phyloP scores from a whole-genome alignment of 108 stramenopile species.

The Bacterosira constricta region DNA sequence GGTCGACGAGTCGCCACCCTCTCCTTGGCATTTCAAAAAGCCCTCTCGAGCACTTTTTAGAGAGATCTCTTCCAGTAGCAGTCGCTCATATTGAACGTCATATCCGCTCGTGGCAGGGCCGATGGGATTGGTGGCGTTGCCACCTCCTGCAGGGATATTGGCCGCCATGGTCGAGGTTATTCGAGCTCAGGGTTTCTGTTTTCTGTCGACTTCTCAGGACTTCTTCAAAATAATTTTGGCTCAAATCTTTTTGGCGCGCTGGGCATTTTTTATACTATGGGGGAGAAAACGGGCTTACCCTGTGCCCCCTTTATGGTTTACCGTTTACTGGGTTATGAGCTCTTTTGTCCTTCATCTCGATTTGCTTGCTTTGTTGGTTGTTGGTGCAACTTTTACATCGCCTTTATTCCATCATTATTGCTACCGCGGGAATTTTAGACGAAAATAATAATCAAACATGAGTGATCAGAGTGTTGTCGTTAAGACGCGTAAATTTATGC shows the following conservation, averaged over 20 bases:
- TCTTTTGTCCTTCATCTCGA: not conserved
- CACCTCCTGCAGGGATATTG: not conserved
- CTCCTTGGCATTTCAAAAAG: not conserved
- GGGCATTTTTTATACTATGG: too few species aligned
- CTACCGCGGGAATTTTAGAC: not conserved
- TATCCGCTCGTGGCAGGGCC: slow-evolving; percentile 28
- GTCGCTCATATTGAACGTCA: slow-evolving; percentile 29
- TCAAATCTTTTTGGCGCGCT: too few species aligned
- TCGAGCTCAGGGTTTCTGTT: not conserved
- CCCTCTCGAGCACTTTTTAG: slow-evolving; percentile 7
- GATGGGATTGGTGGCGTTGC: not conserved
- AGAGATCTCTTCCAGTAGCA: slow-evolving; percentile 29
- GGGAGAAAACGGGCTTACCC: too few species aligned
- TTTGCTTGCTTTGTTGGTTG: too few species aligned
- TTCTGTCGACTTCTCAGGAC: too few species aligned
- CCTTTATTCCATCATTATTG: not conserved
- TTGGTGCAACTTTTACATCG: not conserved
- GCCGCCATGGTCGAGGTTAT: not conserved
- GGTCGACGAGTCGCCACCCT: not conserved
- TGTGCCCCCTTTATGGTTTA: too few species aligned
- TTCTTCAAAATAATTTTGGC: too few species aligned
- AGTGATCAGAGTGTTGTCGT: slow-evolving; percentile 87
- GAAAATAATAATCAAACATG: slow-evolving; percentile 40
- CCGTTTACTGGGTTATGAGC: too few species aligned
- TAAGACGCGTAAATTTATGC: slow-evolving; percentile 98